These are phyloP conservation scores for Plectranthus barbatus DNA, from an alignment of 257 asterid genomes.

Conservation along the genomic window DNA sequence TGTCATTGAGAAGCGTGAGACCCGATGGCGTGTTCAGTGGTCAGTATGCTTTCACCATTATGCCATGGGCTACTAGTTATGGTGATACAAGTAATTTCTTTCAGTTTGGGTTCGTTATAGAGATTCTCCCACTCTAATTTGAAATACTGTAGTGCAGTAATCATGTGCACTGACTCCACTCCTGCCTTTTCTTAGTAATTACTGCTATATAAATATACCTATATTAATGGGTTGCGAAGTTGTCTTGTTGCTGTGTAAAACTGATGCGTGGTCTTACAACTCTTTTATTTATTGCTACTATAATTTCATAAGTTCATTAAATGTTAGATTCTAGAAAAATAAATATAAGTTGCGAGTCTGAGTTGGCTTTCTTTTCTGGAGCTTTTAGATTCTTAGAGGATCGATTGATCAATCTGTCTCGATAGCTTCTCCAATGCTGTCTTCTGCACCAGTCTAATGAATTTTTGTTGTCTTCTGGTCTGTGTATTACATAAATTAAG, in stretches of 20 bases:
- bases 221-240: background rate
- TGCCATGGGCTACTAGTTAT: background rate
- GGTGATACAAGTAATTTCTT: background rate
- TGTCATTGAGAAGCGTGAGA: slow-evolving; percentile 97
- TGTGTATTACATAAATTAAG: background rate
- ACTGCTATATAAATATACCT: background rate
- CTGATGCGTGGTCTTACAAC: background rate
- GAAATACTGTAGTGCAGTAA: background rate
- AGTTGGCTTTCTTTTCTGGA: background rate
- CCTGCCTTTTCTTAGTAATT: background rate
- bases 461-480: background rate
- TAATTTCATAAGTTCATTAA: background rate
- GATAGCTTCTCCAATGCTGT: background rate
- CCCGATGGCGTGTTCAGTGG: slow-evolving; percentile 99
- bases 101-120: background rate
- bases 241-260: background rate
- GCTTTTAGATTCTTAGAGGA: background rate
- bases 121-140: background rate
- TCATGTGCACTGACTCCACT: background rate
- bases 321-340: background rate
- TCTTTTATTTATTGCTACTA: background rate
- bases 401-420: background rate
- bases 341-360: background rate
- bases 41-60: slow-evolving; percentile 26
- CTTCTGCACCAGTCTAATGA: background rate